Conservation (phyloP, 164 flowering plant species). For the Kalanchoe fedtschenkoi region DNA sequence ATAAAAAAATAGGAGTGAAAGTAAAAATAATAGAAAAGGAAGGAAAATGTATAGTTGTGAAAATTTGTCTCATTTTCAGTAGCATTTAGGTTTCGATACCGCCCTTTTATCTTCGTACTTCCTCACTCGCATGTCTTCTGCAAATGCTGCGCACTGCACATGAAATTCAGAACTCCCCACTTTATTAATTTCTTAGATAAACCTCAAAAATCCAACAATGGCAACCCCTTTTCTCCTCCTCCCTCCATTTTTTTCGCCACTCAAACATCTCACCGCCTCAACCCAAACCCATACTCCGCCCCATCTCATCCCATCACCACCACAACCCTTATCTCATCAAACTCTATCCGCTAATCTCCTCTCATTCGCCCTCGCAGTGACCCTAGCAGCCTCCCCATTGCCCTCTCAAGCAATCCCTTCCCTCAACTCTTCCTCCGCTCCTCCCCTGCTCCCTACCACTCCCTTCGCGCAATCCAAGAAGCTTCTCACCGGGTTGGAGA, state of each 20-base stretch:
- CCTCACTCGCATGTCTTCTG: too few species aligned
- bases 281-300: slow-evolving; percentile 3
- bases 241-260: slow-evolving; percentile 19
- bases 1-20: too few species aligned
- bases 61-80: too few species aligned
- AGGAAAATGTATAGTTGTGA: too few species aligned
- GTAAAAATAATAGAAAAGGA: too few species aligned
- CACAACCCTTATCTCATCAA: slow-evolving; percentile 8
- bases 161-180: too few species aligned
- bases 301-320: slow-evolving; percentile 9
- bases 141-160: too few species aligned
- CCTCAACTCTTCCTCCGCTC: slow-evolving; percentile 31
- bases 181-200: too few species aligned
- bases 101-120: too few species aligned
- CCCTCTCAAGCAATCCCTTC: slow-evolving; percentile 74
- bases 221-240: background rate
- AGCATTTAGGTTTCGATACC: too few species aligned
- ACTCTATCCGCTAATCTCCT: slow-evolving; percentile 30
- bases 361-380: slow-evolving; percentile 45
- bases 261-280: slow-evolving; percentile 12
- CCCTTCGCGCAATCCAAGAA: slow-evolving; percentile 86
- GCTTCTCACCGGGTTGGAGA: slow-evolving; percentile 51
- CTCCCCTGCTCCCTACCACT: slow-evolving; percentile 35
- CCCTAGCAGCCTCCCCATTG: slow-evolving; percentile 35
- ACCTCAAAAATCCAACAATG: background rate